Evolutionary conservation across 2,329 filamentous ascomycete genomes (phyloP), one percentile per base, ranked within the genome.

Genomic region (Westerdykella ornata): DNA sequence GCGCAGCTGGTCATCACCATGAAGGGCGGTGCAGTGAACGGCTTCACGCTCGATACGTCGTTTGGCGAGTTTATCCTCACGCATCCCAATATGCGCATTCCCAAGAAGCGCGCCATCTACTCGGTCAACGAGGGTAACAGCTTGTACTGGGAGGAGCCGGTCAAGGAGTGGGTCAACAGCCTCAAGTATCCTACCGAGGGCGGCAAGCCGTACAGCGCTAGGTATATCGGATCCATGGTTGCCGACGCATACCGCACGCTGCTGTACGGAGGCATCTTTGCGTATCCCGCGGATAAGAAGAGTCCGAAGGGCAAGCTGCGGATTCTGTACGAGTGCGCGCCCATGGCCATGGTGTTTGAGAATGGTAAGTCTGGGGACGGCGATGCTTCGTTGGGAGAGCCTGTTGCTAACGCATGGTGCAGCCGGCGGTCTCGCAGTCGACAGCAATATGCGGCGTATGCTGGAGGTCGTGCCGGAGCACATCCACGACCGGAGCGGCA

Each of bases 121-220:
- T 94, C 87, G 19, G 88, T 94, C 71, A 98, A 98, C 72, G 92
- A 98, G 77, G 92, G 92, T 54, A 98, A 98, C 77, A 90, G 85
- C 54, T 73, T 92, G 51, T 97, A 96, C 78, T 98, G 92, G 92
- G 82, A 89, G 50, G 85, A 94, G 35, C 78, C 81, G 51, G 87
- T 88, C 59, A 87, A 87, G 70, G 74, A 81, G 56, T 98, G 95
- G 75, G 88, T 95, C 70, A 78, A 92, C 66, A 84, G 81, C 41
- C 75, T 98, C 62, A 98, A 98, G 74, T 79, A 77, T 64, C 85
- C 88, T 4, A 74, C 79, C 54, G 71, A 78, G 22, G 73, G 76
- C 45, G 83, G 81, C 51, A 96, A 95, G 74, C 92, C 92, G 30
- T 97, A 98, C 72, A 94, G 85, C 62, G 78, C 90, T 12, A 79